These are phyloP conservation scores for Boletus subparvulus DNA, from an alignment of 768 basidiomycete genomes.

Conservation along the genomic window DNA sequence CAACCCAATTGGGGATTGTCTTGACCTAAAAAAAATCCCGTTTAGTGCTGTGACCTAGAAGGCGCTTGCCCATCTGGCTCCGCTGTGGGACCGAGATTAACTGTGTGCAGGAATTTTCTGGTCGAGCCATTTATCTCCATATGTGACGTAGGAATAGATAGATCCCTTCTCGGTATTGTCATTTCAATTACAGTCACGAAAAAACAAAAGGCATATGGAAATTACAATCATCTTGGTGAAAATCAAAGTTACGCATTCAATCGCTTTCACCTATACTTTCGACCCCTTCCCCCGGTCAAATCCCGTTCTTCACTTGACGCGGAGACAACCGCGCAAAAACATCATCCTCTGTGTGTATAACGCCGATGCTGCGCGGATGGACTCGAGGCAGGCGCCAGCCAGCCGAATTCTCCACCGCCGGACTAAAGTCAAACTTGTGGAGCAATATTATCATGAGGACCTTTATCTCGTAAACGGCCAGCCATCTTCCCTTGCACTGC, in stretches of 20 bases:
- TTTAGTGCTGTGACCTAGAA: too few species aligned
- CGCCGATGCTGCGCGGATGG: slow-evolving; percentile 13
- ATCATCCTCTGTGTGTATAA: slow-evolving; percentile 21
- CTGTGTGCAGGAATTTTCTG: too few species aligned
- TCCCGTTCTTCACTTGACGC: neutral
- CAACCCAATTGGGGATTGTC: neutral
- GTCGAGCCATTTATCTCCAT: too few species aligned
- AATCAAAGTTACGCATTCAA: neutral
- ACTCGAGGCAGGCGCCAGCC: slow-evolving; percentile 11
- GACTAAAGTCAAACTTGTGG: slow-evolving; percentile 14
- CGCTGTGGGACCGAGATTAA: too few species aligned
- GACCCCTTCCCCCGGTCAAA: neutral
- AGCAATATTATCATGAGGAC: slow-evolving; percentile 16
- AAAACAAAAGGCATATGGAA: neutral
- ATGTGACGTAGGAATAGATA: too few species aligned
- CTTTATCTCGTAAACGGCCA: slow-evolving; percentile 26
- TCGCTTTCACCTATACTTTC: neutral
- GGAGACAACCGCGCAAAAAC: slow-evolving; percentile 5
- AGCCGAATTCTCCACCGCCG: neutral
- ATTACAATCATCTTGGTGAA: neutral
- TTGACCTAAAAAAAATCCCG: too few species aligned
- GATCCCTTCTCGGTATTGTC: too few species aligned
- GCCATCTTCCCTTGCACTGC: slow-evolving; percentile 28
- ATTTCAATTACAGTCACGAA: neutral
- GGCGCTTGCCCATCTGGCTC: too few species aligned